Evolutionary conservation across 441 rosid species (phyloP).

Genomic region (Eruca vesicaria): DNA sequence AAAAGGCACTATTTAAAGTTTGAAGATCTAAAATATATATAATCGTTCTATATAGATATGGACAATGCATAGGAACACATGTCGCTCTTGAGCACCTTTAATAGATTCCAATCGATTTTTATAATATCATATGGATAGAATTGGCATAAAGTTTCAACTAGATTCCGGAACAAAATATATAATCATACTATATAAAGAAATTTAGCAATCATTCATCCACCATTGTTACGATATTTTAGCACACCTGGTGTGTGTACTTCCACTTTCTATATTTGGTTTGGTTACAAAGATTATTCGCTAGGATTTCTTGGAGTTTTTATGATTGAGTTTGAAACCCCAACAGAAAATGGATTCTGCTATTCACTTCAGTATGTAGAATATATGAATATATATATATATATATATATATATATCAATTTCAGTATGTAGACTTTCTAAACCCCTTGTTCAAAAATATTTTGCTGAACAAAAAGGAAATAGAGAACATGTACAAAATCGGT

Average conservation of each 20-base stretch:
- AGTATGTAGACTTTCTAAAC: not conserved
- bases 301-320: not conserved
- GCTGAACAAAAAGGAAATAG: not conserved
- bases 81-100: slow-evolving; percentile 7
- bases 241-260: not conserved
- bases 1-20: not conserved
- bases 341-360: not conserved
- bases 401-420: not conserved
- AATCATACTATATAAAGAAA: not conserved
- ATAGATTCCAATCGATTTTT: not conserved
- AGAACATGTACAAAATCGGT: not conserved
- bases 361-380: not conserved
- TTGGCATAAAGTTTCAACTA: not conserved
- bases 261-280: not conserved
- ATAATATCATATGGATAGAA: not conserved
- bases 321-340: not conserved
- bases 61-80: slow-evolving; percentile 8
- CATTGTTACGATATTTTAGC: not conserved
- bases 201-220: not conserved
- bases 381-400: not conserved
- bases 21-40: not conserved
- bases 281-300: not conserved
- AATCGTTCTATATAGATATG: not conserved
- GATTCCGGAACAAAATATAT: not conserved
- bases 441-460: not conserved